A percentile compares a stretch with the other conserved stretches of the same genome.
Conservation (phyloP, 257 asterid genomes). For the Ballota nigra region DNA sequence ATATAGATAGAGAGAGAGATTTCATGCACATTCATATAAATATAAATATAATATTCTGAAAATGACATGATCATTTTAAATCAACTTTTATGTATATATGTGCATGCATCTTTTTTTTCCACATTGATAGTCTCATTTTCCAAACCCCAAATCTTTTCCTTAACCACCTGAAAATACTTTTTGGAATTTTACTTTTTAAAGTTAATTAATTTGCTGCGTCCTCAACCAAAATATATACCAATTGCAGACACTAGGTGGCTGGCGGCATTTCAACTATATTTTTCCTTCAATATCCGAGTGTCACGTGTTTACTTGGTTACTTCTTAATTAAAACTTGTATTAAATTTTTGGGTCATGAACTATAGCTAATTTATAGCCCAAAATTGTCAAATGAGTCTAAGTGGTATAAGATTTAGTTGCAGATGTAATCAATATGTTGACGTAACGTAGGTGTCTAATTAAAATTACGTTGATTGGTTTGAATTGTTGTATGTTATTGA, state of each 20-base stretch:
- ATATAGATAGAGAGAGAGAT: too few species aligned
- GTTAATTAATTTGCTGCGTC: not conserved
- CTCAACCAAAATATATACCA: not conserved
- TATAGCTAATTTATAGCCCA: too few species aligned
- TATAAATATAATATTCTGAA: not conserved
- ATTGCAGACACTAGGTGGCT: not conserved
- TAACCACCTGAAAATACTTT: conserved; percentile 21
- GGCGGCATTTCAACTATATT: not conserved
- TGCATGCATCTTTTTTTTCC: not conserved
- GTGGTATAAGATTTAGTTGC: too few species aligned
- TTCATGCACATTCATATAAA: conserved; percentile 17
- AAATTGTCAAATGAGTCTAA: too few species aligned
- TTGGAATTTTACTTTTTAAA: not conserved
- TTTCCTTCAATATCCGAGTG: conserved; percentile 16
- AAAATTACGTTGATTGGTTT: too few species aligned
- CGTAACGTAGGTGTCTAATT: too few species aligned
- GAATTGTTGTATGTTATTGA: too few species aligned
- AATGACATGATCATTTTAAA: not conserved
- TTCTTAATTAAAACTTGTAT: conserved; percentile 3
- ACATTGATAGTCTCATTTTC: conserved; percentile 26
- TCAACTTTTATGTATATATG: not conserved
- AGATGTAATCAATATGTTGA: too few species aligned
- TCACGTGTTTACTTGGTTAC: conserved; percentile 12
- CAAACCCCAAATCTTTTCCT: conserved; percentile 32
- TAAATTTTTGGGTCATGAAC: too few species aligned